phyloP scores from a whole-genome alignment of 495 filamentous ascomycete genomes.

The Thozetella sp. region DNA sequence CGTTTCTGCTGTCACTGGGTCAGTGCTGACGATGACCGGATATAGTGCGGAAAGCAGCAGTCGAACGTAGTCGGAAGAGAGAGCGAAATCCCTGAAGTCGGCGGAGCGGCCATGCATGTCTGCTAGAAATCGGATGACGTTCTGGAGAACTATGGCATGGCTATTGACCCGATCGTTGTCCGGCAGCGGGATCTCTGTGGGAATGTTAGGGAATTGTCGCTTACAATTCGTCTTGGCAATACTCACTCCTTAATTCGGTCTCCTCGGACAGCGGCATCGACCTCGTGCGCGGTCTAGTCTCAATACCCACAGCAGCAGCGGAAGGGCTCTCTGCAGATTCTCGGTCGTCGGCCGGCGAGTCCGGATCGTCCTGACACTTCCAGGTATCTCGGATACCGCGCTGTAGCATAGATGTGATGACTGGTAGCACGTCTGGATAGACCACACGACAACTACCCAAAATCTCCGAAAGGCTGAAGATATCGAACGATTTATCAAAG shows the following conservation, averaged over 20 bases:
- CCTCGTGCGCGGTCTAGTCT: constrained; percentile 39
- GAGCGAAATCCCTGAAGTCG: constrained; percentile 78
- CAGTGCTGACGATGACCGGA: constrained; percentile 81
- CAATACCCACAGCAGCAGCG: constrained; percentile 16
- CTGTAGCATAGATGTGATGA: constrained; percentile 88
- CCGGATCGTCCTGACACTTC: constrained; percentile 59
- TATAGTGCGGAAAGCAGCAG: constrained; percentile 78
- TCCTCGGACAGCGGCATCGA: constrained; percentile 51
- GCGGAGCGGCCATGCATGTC: constrained; percentile 74
- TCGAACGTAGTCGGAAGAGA: constrained; percentile 75
- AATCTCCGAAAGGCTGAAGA: constrained; percentile 69
- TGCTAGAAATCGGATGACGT: constrained; percentile 76
- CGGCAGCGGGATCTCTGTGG: constrained; percentile 29
- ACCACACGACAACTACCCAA: constrained; percentile 69
- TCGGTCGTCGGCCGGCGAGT: constrained; percentile 44
- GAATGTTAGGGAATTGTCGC: constrained; percentile 13
- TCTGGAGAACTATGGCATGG: constrained; percentile 63
- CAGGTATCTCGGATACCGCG: constrained; percentile 71
- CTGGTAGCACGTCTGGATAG: constrained; percentile 77
- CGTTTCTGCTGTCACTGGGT: constrained; percentile 76
- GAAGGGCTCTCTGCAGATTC: constrained; percentile 9
- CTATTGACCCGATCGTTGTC: constrained; percentile 49
- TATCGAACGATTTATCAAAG: constrained; percentile 71
- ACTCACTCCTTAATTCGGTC: constrained; percentile 51
- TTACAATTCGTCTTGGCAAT: background rate